A percentile compares a stretch with the other conserved stretches of the same genome.
These are phyloP conservation scores for Draba incana DNA, from an alignment of 345 rosid species.

Conservation along the genomic window DNA sequence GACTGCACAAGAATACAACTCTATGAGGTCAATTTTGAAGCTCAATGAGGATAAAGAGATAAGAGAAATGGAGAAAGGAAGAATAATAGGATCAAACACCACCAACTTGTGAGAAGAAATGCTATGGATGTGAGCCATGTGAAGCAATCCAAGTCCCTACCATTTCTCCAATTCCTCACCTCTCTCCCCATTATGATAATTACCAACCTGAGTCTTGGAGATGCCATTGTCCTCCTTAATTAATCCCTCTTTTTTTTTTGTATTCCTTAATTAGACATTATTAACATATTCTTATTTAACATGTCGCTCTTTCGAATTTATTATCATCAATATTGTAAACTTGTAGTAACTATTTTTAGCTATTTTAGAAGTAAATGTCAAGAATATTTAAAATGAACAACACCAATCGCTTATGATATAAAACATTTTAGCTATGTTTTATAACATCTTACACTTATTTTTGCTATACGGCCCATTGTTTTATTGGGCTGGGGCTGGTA, in stretches of 20 bases:
- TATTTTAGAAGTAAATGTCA: neutral
- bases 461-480: no score
- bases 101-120: slow-evolving; percentile 76
- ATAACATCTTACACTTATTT: no score
- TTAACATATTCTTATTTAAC: slow-evolving; percentile 1
- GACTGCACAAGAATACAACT: neutral
- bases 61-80: slow-evolving; percentile 33
- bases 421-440: neutral
- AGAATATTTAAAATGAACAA: neutral
- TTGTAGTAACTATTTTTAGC: neutral
- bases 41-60: slow-evolving; percentile 17
- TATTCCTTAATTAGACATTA: neutral
- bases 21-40: neutral
- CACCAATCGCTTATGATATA: neutral
- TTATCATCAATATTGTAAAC: neutral
- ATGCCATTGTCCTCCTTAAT: slow-evolving; percentile 74
- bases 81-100: slow-evolving; percentile 77
- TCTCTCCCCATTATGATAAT: slow-evolving; percentile 58
- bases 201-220: slow-evolving; percentile 90
- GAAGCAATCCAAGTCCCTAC: slow-evolving; percentile 77
- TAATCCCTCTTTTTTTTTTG: neutral
- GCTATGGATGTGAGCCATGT: slow-evolving; percentile 79
- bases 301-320: slow-evolving; percentile 6
- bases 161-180: slow-evolving; percentile 34
- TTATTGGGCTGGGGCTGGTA: no score